These are phyloP conservation scores for Hyphopichia buzzinii DNA, from an alignment of 1,139 yeast species.

Conservation along the genomic window DNA sequence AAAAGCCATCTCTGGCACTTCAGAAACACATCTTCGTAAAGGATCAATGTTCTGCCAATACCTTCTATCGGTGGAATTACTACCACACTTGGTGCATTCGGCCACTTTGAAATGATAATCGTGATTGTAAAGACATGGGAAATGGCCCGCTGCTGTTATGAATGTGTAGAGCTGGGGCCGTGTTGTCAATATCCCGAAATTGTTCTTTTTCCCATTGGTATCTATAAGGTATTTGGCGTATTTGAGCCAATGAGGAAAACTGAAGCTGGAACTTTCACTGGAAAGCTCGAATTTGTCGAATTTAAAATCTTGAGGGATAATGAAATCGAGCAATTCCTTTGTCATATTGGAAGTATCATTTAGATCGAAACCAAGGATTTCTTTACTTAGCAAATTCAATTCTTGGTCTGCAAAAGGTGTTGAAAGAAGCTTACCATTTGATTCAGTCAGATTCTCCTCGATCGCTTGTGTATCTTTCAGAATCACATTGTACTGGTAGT, in stretches of 20 bases:
- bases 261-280: slow-evolving; percentile 4
- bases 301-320: slow-evolving; percentile 4
- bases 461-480: slow-evolving; percentile 9
- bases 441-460: slow-evolving; percentile 15
- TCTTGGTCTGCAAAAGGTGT: slow-evolving; percentile 19
- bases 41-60: slow-evolving; percentile 20
- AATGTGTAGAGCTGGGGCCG: slow-evolving; percentile 23
- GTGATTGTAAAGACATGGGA: slow-evolving; percentile 38
- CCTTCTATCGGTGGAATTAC: slow-evolving; percentile 20
- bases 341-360: slow-evolving; percentile 2
- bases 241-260: slow-evolving; percentile 23
- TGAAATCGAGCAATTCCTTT: slow-evolving; percentile 4
- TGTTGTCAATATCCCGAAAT: slow-evolving; percentile 6
- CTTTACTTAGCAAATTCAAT: slow-evolving; percentile 13
- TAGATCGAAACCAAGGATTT: slow-evolving; percentile 8
- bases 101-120: slow-evolving; percentile 26
- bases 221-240: slow-evolving; percentile 11
- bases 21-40: slow-evolving; percentile 21
- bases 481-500: slow-evolving; percentile 14
- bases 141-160: slow-evolving; percentile 41
- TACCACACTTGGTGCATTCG: slow-evolving; percentile 45
- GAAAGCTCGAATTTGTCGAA: slow-evolving; percentile 2
- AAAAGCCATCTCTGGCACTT: slow-evolving; percentile 18
- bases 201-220: neutral
- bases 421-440: slow-evolving; percentile 12